Conservation (phyloP, 352 stramenopile species). For the Globisporangium alternatum region DNA sequence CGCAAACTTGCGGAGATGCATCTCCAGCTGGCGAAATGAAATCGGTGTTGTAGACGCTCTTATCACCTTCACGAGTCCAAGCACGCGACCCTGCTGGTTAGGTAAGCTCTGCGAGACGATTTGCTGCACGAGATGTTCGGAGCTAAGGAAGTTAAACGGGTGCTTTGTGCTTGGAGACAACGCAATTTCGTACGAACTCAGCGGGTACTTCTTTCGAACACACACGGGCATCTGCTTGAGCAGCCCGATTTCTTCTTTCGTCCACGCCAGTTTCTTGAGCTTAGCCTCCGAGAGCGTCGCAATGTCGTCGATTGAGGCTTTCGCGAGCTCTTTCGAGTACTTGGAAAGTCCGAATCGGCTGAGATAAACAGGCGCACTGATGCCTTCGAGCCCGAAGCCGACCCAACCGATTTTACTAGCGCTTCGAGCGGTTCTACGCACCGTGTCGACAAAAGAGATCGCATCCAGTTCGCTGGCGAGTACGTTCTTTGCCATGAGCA, state of each 20-base stretch:
- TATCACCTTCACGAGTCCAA: slow-evolving; percentile 48
- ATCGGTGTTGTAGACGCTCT: slow-evolving; percentile 52
- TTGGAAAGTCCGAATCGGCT: slow-evolving; percentile 59
- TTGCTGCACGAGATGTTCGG: slow-evolving; percentile 42
- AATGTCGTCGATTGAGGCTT: slow-evolving; percentile 31
- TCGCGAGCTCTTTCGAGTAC: slow-evolving; percentile 33
- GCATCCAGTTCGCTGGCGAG: slow-evolving; percentile 23
- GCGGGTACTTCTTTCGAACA: slow-evolving; percentile 29
- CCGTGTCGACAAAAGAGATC: slow-evolving; percentile 43
- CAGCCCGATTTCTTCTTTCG: slow-evolving; percentile 52
- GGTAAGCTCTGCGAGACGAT: slow-evolving; percentile 60
- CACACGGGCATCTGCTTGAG: slow-evolving; percentile 28
- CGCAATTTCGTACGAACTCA: slow-evolving; percentile 24
- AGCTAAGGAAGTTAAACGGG: slow-evolving; percentile 60
- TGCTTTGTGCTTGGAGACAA: slow-evolving; percentile 40
- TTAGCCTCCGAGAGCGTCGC: slow-evolving; percentile 29
- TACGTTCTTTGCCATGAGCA: slow-evolving; percentile 37
- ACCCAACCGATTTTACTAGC: slow-evolving; percentile 42
- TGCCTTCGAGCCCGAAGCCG: slow-evolving; percentile 72
- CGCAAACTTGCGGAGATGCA: slow-evolving; percentile 66
- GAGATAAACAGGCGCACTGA: slow-evolving; percentile 52
- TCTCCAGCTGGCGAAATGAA: slow-evolving; percentile 70
- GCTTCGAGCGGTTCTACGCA: slow-evolving; percentile 23
- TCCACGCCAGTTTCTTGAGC: slow-evolving; percentile 48
- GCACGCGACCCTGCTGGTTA: slow-evolving; percentile 68